Percentiles rank a stretch among this genome's conserved stretches.
phyloP scores from a whole-genome alignment of 768 basidiomycete genomes.

The Holtermannia corniformis region DNA sequence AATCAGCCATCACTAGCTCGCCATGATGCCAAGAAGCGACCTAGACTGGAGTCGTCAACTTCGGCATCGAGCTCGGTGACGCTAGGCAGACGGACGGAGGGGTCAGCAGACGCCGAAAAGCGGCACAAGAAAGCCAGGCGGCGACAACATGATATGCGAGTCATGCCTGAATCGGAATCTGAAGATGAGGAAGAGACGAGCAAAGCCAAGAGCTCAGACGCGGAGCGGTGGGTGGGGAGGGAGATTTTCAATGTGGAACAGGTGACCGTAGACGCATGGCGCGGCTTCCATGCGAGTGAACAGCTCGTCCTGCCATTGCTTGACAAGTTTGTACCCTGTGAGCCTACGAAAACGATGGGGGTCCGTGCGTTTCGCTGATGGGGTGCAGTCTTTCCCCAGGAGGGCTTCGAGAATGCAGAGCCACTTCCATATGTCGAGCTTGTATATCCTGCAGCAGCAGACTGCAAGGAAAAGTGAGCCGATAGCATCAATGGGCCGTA shows the following conservation, averaged over 20 bases:
- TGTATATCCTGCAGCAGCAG: conserved; percentile 30
- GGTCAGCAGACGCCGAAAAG: not conserved
- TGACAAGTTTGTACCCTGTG: not conserved
- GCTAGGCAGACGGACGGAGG: not conserved
- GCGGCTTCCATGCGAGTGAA: not conserved
- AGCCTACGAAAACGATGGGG: not conserved
- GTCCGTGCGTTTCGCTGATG: not conserved
- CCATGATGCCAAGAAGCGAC: not conserved
- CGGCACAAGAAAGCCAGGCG: not conserved
- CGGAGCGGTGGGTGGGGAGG: not conserved
- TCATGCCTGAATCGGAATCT: not conserved
- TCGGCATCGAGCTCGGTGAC: not conserved
- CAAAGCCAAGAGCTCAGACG: not conserved
- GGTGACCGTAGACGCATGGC: not conserved
- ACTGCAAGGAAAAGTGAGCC: conserved; percentile 32
- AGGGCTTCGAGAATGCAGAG: conserved; percentile 29
- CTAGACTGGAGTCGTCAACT: not conserved
- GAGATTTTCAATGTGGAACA: not conserved
- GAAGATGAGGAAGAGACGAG: not conserved
- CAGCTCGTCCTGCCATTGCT: not conserved
- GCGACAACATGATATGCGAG: not conserved
- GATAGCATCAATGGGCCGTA: not conserved
- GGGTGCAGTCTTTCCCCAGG: conserved; percentile 34
- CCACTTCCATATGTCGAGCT: conserved; percentile 29
- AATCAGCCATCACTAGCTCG: not conserved